Conservation (phyloP, 2,329 filamentous ascomycete genomes). For the Helotiales sp. region DNA sequence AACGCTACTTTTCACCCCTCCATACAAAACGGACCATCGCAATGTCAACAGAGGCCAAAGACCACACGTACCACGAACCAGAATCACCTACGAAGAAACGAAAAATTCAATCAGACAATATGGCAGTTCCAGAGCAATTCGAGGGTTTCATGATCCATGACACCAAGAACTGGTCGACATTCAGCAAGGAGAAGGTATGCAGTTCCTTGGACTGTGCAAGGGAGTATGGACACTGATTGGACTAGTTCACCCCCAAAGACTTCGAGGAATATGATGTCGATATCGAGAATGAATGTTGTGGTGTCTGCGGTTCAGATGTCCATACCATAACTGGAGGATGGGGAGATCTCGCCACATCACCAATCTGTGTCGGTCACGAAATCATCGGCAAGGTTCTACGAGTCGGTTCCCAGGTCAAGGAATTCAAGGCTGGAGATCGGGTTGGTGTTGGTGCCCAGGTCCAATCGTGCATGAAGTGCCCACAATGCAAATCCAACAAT, state of each 20-base stretch:
- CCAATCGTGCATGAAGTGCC: slow-evolving; percentile 58
- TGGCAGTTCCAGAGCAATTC: slow-evolving; percentile 58
- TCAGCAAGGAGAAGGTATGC: slow-evolving; percentile 35
- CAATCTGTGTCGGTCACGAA: slow-evolving; percentile 55
- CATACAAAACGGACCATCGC: not conserved
- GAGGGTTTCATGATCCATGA: slow-evolving; percentile 60
- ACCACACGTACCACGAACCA: not conserved
- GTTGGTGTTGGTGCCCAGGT: slow-evolving; percentile 61
- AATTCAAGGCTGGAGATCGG: slow-evolving; percentile 56
- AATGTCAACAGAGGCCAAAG: not conserved
- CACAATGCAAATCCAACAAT: slow-evolving; percentile 58
- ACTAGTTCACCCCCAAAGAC: slow-evolving; percentile 68
- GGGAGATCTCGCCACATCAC: slow-evolving; percentile 29
- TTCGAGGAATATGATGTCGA: slow-evolving; percentile 88
- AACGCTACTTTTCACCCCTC: not conserved
- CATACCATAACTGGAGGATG: slow-evolving; percentile 69
- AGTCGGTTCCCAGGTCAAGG: slow-evolving; percentile 68
- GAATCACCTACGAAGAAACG: slow-evolving; percentile 1
- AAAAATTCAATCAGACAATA: not conserved
- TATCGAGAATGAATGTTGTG: slow-evolving; percentile 82
- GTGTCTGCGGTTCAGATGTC: slow-evolving; percentile 73
- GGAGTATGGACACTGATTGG: not conserved
- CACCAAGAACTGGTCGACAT: slow-evolving; percentile 36
- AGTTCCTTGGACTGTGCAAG: not conserved
- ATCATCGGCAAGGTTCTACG: slow-evolving; percentile 72